Percentiles rank a stretch among this genome's conserved stretches.
These are phyloP conservation scores for Hanseniaspora vineae DNA, from an alignment of 805 yeast species.

Conservation along the genomic window DNA sequence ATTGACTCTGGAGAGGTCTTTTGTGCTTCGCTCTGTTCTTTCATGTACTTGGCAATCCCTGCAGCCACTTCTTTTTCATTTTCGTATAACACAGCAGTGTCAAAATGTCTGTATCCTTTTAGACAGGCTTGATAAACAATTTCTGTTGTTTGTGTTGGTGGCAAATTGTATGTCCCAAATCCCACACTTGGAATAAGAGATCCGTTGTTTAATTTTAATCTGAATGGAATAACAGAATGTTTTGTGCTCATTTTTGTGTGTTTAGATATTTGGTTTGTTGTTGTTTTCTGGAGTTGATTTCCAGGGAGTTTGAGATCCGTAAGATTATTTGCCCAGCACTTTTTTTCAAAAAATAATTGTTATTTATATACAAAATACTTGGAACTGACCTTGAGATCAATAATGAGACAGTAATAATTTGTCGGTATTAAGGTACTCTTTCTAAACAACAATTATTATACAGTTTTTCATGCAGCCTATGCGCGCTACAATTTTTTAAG, in stretches of 20 bases:
- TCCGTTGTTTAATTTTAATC: slow-evolving; percentile 41
- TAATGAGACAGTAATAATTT: no score
- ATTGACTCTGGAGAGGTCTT: slow-evolving; percentile 12
- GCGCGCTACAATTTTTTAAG: no score
- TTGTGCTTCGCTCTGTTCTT: slow-evolving; percentile 30
- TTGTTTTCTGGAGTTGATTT: no score
- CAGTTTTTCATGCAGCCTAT: no score
- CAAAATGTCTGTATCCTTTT: slow-evolving; percentile 63
- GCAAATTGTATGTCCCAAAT: slow-evolving; percentile 39
- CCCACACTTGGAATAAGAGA: slow-evolving; percentile 42
- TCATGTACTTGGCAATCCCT: slow-evolving; percentile 42
- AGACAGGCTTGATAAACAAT: slow-evolving; percentile 45
- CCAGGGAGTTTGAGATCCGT: no score
- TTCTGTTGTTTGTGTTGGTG: slow-evolving; percentile 26
- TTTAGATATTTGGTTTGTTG: background rate
- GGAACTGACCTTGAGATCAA: no score
- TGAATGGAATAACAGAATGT: slow-evolving; percentile 10
- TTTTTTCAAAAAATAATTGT: background rate
- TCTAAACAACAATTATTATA: no score
- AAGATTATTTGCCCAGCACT: no score
- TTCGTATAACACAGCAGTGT: slow-evolving; percentile 54
- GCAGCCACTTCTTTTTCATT: slow-evolving; percentile 51
- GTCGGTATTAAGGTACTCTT: no score
- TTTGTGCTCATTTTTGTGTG: background rate
- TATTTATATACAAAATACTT: background rate